Conservation (phyloP, 2,329 filamentous ascomycete species). For the Clonostachys byssicola region DNA sequence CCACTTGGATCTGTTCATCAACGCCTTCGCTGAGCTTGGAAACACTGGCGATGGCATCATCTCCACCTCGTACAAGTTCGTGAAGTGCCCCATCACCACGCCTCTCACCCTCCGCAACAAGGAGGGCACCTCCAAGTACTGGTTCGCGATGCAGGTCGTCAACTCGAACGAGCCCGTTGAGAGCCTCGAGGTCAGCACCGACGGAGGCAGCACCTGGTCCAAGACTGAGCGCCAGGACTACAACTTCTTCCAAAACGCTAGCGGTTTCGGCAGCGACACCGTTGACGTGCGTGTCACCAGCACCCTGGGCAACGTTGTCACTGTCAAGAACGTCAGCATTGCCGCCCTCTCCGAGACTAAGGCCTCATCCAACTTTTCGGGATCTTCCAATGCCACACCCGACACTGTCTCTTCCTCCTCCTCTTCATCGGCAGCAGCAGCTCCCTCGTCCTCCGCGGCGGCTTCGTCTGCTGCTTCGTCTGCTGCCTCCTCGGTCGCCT, state of each 20-base stretch:
- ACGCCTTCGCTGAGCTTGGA: conserved; percentile 32
- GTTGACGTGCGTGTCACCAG: conserved; percentile 55
- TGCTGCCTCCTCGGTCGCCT: too few relatives aligned
- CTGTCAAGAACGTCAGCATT: conserved; percentile 45
- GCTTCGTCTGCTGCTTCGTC: too few relatives aligned
- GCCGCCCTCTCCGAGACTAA: conserved; percentile 19
- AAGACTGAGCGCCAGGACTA: conserved; percentile 47
- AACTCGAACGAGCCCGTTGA: conserved; percentile 55
- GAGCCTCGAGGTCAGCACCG: conserved; percentile 55
- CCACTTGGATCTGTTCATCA: conserved; percentile 39
- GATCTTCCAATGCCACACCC: too few relatives aligned
- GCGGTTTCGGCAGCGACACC: conserved; percentile 48
- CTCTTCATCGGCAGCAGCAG: too few relatives aligned
- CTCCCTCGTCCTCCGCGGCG: too few relatives aligned
- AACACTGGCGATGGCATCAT: conserved; percentile 26
- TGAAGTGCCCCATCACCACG: conserved; percentile 33
- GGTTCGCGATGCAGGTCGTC: conserved; percentile 51
- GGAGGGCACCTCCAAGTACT: conserved; percentile 33
- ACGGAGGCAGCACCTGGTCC: conserved; percentile 55
- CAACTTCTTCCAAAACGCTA: conserved; percentile 58
- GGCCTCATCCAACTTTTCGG: conserved; percentile 21
- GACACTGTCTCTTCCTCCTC: too few relatives aligned
- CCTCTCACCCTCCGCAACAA: conserved; percentile 39
- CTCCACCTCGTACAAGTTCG: conserved; percentile 25
- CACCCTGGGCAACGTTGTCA: conserved; percentile 41